phyloP scores from a whole-genome alignment of 441 rosid species.

The Lepidium campestre region DNA sequence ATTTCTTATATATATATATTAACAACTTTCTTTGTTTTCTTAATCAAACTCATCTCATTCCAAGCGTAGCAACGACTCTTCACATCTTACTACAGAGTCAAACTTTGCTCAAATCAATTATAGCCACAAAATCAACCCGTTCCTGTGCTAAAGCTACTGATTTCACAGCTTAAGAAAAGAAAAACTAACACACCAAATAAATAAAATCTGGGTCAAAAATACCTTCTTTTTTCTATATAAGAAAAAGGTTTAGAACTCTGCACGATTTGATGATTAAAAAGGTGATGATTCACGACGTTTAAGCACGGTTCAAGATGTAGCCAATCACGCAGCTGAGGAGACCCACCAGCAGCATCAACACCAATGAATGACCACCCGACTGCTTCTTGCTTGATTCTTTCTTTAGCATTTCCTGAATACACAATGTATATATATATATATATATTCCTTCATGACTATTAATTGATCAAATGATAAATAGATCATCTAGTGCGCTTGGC shows the following conservation, averaged over 20 bases:
- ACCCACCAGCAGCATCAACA: constrained; percentile 41
- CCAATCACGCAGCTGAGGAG: constrained; percentile 46
- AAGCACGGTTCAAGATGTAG: constrained; percentile 38
- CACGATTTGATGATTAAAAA: not conserved
- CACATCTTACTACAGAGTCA: not conserved
- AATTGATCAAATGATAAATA: not conserved
- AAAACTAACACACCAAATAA: not conserved
- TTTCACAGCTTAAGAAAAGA: constrained; percentile 1
- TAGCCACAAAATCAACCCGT: not conserved
- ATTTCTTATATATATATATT: no score
- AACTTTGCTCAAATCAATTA: not conserved
- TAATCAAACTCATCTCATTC: not conserved
- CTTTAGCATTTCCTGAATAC: constrained; percentile 17
- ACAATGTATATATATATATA: not conserved
- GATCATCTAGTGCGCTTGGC: not conserved
- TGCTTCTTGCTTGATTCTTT: constrained; percentile 28
- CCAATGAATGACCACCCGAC: constrained; percentile 34
- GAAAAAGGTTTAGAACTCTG: not conserved
- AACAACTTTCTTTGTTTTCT: not conserved
- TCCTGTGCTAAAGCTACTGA: constrained; percentile 13
- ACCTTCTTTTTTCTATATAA: not conserved
- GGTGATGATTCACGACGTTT: constrained; percentile 1
- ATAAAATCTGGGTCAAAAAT: not conserved
- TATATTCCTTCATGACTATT: not conserved
- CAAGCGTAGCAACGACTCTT: not conserved